These are phyloP conservation scores for Eucalyptus cloeziana DNA, from an alignment of 345 rosid species.

Conservation along the genomic window DNA sequence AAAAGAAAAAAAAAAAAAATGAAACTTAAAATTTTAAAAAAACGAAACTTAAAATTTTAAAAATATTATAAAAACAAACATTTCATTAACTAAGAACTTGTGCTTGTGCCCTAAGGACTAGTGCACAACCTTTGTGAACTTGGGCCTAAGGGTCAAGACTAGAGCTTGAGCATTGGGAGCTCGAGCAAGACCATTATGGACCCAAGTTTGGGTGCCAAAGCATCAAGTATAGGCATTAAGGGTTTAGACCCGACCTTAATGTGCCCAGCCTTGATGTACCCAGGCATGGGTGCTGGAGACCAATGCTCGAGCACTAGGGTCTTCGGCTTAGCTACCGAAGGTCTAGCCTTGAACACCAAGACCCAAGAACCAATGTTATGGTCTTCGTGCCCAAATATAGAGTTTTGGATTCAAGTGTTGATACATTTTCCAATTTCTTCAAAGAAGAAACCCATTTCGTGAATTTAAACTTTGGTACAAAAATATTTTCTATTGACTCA, in stretches of 20 bases:
- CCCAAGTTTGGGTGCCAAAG: background rate
- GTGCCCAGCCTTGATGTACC: background rate
- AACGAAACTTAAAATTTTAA: accelerated
- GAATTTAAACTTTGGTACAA: no score
- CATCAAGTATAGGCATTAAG: background rate
- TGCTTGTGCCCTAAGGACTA: background rate
- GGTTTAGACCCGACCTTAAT: background rate
- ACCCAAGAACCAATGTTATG: background rate
- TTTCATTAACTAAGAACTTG: background rate
- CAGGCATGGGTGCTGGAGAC: accelerated
- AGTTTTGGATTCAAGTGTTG: no score
- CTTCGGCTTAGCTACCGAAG: accelerated
- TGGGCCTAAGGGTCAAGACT: background rate
- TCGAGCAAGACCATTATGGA: background rate
- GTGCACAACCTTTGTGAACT: background rate
- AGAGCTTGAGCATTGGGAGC: background rate
- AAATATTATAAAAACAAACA: background rate
- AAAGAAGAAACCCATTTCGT: no score
- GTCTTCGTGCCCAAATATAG: no score
- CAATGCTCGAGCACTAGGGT: accelerated
- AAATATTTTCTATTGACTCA: no score
- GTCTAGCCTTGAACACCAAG: background rate
- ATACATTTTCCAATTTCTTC: no score
- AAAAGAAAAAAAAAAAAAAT: no score
- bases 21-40: no score